Base-by-base conservation (phyloP, 2,329 filamentous ascomycete genomes). In the Epichloe baconii region DNA sequence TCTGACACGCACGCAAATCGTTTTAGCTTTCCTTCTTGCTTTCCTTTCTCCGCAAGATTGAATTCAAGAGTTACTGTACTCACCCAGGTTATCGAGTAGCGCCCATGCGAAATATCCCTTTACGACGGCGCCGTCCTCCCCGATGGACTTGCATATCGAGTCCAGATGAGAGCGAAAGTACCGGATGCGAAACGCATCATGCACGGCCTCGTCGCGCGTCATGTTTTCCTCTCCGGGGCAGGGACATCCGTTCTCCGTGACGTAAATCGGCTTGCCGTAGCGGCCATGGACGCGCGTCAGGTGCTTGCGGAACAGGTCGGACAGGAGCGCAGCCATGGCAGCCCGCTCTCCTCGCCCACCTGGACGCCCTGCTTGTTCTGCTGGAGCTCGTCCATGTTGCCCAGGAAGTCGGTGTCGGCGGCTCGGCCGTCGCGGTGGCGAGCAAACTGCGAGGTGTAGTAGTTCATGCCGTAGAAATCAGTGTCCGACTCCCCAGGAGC, bases 391-490 rank as follows among this genome's bases (percentile, higher is more conserved):
- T 65, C 59, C 6, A 68, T 52, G 53, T 67, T 65, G 40, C 67
- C 66, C 10, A 62, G 49, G 45, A 64, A 63, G 54, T 69, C 67
- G 1, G 60, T 62, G 5, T 53, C 57, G 0, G 58, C 50, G 1
- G 66, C 56, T 1, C 57, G 56, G 5, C 38, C 50, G 4, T 56
- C 43, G 2, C 58, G 53, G 48, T 67, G 63, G 2, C 58, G 60
- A 1, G 64, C 64, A 49, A 62, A 69, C 50, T 67, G 64, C 0
- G 64, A 64, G 0, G 68, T 68, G 61, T 71, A 71, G 52, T 64
- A 66, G 55, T 70, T 69, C 66, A 70, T 69, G 43, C 67, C 67
- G 52, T 69, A 70, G 48, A 70, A 70, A 48, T 64, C 62, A 3
- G 57, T 59, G 7, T 61, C 57, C 0, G 60, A 58, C 3, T 56